Evolutionary conservation across 2,329 filamentous ascomycete species (phyloP), one percentile per base, ranked within the genome.

Genomic region (Onygenales sp.): DNA sequence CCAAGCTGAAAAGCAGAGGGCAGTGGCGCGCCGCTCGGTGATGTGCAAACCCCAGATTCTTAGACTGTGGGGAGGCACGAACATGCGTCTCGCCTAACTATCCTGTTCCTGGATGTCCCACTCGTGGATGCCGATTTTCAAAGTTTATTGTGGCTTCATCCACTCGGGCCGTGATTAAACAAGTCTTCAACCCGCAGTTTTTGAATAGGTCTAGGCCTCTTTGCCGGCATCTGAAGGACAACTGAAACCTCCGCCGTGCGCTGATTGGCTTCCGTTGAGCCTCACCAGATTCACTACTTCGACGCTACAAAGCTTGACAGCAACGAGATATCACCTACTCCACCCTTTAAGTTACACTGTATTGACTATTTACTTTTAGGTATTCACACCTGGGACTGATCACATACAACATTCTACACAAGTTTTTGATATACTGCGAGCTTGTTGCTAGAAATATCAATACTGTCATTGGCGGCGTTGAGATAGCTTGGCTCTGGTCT

Each of bases 31-130:
- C 14, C 40, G 3, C 11, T 42, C 7, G 7, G 13, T 37, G 50
- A 37, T 49, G 43, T 40, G 17, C 32, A 21, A 33, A 50, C 32
- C 21, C 52, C 52, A 9, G 36, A 34, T 27, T 44, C 32, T 44
- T 42, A 14, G 32, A 44, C 11, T 31, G 36, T 17, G 36, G 36
- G 47, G 36, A 32, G 47, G n/a, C 36, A 32, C 42, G 8, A 17
- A 44, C 14, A 37, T 32, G n/a, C 14, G 2, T 32, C 42, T 54
- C 51, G 52, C 54, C 52, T 54, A 52, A 53, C 36, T 49, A 21
- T 53, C 52, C 51, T 53, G 48, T 56, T 56, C 52, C 52, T 53
- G 45, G 8, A 42, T 34, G 34, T 17, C 11, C 45, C n/a, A 49
- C 27, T 37, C 36, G 36, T 1, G 17, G 34, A 34, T 31, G 14